A percentile compares a stretch with the other conserved stretches of the same genome.
Conservation (phyloP, 192 early-diverging fungal species). For the Pecoramyces ruminantium region DNA sequence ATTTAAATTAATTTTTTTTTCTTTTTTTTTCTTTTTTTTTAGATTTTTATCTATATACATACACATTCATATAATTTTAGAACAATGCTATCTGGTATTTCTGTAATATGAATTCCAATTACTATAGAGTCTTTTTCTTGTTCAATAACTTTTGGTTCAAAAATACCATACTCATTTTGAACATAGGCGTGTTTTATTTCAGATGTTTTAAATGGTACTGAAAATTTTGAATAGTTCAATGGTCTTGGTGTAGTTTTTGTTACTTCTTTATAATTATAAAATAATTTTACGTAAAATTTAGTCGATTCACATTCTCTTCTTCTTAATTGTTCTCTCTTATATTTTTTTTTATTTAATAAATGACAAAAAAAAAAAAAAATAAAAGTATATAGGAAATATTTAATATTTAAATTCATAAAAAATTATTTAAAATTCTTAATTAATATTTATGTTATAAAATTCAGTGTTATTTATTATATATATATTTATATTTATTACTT, state of each 20-base stretch:
- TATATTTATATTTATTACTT: too few species aligned
- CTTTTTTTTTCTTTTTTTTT: too few species aligned
- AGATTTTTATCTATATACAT: background rate
- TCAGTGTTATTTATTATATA: too few species aligned
- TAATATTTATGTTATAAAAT: background rate
- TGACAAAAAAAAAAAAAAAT: too few species aligned
- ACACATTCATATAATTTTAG: slow-evolving; percentile 24
- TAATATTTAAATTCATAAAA: background rate
- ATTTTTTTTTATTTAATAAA: too few species aligned
- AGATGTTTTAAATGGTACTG: slow-evolving; percentile 13
- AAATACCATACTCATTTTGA: background rate
- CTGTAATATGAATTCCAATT: slow-evolving; percentile 17
- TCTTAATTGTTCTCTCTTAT: slow-evolving; percentile 22
- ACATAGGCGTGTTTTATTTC: background rate
- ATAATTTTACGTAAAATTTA: slow-evolving; percentile 8
- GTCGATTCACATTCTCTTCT: slow-evolving; percentile 12
- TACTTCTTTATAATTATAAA: slow-evolving; percentile 24
- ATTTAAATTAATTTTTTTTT: too few species aligned
- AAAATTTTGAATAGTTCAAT: slow-evolving; percentile 14
- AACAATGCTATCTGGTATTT: slow-evolving; percentile 18
- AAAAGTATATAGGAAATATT: too few species aligned
- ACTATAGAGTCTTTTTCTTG: background rate
- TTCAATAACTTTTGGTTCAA: background rate
- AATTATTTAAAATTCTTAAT: slow-evolving; percentile 1
- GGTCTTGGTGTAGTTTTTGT: slow-evolving; percentile 16